Conservation (phyloP, 495 filamentous ascomycete species). For the Tuber indicum region DNA sequence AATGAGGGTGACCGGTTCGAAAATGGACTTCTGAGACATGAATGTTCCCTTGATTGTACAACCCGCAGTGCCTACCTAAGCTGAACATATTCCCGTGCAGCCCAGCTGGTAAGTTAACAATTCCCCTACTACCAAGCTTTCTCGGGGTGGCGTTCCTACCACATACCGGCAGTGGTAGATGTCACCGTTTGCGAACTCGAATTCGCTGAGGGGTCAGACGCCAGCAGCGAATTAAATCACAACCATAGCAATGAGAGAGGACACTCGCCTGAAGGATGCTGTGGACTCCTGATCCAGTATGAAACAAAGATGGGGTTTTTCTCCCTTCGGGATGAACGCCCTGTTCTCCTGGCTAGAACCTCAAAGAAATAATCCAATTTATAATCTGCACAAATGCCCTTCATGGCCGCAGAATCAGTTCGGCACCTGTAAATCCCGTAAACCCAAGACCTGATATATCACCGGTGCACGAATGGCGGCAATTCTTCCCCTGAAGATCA, state of each 20-base stretch:
- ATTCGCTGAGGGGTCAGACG: conserved; percentile 34
- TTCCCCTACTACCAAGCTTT: conserved; percentile 30
- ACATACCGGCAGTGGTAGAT: conserved; percentile 6
- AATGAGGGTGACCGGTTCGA: conserved; percentile 6
- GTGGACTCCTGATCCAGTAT: background rate
- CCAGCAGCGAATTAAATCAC: conserved; percentile 10
- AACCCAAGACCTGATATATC: conserved; percentile 1
- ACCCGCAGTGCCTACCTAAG: conserved; percentile 19
- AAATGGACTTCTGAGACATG: conserved; percentile 29
- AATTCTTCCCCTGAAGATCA: conserved; percentile 5
- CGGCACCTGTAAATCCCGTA: background rate
- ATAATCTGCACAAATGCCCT: background rate
- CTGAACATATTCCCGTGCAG: conserved; percentile 26
- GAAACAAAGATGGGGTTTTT: background rate
- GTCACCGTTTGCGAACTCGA: conserved; percentile 9
- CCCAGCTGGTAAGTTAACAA: conserved; percentile 20
- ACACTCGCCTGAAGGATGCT: conserved; percentile 7
- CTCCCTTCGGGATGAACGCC: background rate
- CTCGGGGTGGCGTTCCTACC: conserved; percentile 27
- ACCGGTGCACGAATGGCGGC: background rate
- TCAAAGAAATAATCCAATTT: background rate
- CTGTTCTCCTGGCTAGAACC: background rate
- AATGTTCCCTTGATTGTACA: conserved; percentile 1
- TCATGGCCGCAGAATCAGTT: background rate
- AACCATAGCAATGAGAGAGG: conserved; percentile 17